A percentile compares a stretch with the other conserved stretches of the same genome.
Conservation (phyloP, 2,329 filamentous ascomycete species). For the Fusarium camptoceras region DNA sequence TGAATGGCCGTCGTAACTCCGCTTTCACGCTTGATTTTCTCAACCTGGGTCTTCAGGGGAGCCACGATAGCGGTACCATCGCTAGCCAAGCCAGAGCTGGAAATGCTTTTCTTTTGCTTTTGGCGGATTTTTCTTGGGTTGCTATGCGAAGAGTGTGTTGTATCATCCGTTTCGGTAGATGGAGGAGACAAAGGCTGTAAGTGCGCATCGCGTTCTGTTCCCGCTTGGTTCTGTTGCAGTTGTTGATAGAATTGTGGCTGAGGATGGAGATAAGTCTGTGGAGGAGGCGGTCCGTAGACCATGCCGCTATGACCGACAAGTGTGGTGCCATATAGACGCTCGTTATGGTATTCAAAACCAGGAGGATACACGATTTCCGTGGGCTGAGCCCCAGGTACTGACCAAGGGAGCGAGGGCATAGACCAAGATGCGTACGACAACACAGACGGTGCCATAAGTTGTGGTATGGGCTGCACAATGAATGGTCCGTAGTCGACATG, state of each 20-base stretch:
- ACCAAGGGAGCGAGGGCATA: slow-evolving; percentile 11
- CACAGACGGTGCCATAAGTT: not conserved
- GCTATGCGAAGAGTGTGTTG: not conserved
- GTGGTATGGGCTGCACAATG: not conserved
- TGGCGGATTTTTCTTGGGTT: not conserved
- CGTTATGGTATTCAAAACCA: not conserved
- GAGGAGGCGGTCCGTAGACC: not conserved
- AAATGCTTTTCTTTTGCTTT: not conserved
- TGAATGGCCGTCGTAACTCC: not conserved
- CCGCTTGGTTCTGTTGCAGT: not conserved
- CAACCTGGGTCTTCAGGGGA: slow-evolving; percentile 7
- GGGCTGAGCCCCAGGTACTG: not conserved
- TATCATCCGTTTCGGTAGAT: slow-evolving; percentile 1
- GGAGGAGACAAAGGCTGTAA: not conserved
- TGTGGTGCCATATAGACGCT: not conserved
- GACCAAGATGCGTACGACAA: slow-evolving; percentile 21
- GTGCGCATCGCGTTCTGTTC: not conserved
- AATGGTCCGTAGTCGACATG: slow-evolving; percentile 4
- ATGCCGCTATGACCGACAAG: not conserved
- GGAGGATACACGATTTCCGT: not conserved
- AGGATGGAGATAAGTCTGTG: slow-evolving; percentile 7
- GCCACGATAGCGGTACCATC: not conserved
- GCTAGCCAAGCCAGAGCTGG: not conserved
- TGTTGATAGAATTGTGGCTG: not conserved
- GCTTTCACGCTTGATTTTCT: slow-evolving; percentile 14